phyloP scores from a whole-genome alignment of 306 rosid genomes.

The Aeschynomene evenia region DNA sequence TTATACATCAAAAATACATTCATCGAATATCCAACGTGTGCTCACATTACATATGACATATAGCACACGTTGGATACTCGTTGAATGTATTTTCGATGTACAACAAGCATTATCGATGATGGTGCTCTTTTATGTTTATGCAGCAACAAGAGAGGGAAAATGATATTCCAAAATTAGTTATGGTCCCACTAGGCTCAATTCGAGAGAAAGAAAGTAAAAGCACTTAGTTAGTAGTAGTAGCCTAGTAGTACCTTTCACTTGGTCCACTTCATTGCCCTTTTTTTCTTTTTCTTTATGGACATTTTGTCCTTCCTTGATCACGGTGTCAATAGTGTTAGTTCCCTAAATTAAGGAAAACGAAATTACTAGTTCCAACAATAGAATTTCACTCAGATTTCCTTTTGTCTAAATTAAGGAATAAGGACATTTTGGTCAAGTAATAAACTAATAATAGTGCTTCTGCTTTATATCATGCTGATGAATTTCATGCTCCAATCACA shows the following conservation, averaged over 20 bases:
- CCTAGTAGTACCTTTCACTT: not conserved
- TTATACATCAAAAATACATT: no score
- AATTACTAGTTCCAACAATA: slow-evolving; percentile 2
- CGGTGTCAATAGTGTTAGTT: not conserved
- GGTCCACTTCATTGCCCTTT: slow-evolving; percentile 28
- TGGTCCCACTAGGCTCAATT: slow-evolving; percentile 26
- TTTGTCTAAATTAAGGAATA: no score
- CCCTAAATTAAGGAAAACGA: not conserved
- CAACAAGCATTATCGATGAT: no score
- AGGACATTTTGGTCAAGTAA: no score
- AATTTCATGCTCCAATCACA: not conserved
- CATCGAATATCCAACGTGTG: no score
- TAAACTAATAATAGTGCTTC: no score
- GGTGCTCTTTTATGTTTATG: no score
- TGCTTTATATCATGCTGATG: not conserved
- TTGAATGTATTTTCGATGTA: no score
- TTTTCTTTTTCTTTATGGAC: slow-evolving; percentile 6
- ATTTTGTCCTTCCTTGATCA: slow-evolving; percentile 11
- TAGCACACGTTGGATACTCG: no score
- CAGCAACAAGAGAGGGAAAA: not conserved
- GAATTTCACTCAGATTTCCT: not conserved
- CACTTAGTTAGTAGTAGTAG: no score
- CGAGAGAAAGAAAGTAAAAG: slow-evolving; percentile 30
- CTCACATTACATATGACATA: no score
- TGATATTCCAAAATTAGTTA: not conserved